A percentile compares a stretch with the other conserved stretches of the same genome.
phyloP scores from a whole-genome alignment of 169 alveolate genomes.

The Plasmodium falciparum region DNA sequence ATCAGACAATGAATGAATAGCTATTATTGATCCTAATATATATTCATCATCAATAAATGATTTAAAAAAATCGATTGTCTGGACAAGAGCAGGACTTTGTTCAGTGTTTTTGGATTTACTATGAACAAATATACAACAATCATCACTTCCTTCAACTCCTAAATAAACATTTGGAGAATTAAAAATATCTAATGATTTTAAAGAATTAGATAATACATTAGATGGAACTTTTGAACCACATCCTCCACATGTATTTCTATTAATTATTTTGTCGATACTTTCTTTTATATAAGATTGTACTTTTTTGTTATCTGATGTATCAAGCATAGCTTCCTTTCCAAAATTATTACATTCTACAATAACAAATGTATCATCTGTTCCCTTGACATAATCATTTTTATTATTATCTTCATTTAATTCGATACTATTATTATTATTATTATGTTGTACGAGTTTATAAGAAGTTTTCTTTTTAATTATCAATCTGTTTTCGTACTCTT shows the following conservation, averaged over 20 bases:
- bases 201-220: constrained; percentile 63
- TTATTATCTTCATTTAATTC: constrained; percentile 4
- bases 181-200: constrained; percentile 40
- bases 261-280: constrained; percentile 72
- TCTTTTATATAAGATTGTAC: constrained; percentile 62
- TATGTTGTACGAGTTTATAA: neutral
- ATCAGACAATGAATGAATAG: constrained; percentile 75
- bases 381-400: neutral
- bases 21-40: constrained; percentile 69
- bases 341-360: constrained; percentile 2
- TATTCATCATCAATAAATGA: constrained; percentile 77
- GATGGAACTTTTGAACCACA: constrained; percentile 78
- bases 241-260: constrained; percentile 77
- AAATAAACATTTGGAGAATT: constrained; percentile 69
- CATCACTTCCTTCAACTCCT: constrained; percentile 76
- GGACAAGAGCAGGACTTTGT: constrained; percentile 74
- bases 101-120: constrained; percentile 61
- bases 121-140: constrained; percentile 75
- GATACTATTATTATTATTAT: neutral
- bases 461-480: constrained; percentile 39
- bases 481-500: constrained; percentile 68
- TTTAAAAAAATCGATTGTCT: constrained; percentile 74
- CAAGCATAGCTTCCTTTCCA: neutral
- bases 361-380: neutral
- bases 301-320: constrained; percentile 1